Evolutionary conservation across 345 rosid genomes (phyloP).

Genomic region (Gossypium raimondii): DNA sequence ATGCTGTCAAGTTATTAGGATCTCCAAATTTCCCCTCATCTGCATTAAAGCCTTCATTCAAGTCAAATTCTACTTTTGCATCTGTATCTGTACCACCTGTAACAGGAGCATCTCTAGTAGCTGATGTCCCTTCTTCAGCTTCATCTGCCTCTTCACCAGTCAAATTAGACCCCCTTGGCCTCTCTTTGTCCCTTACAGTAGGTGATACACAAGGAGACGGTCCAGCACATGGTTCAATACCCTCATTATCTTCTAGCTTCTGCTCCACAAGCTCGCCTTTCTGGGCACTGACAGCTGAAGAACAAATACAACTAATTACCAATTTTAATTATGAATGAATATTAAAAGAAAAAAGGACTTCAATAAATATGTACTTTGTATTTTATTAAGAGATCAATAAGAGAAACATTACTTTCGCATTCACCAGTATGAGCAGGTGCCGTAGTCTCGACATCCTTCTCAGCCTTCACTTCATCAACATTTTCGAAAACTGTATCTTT

Average conservation of each 20-base stretch:
- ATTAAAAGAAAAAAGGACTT: not conserved
- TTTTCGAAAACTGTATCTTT: slow-evolving; percentile 22
- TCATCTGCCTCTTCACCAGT: slow-evolving; percentile 36
- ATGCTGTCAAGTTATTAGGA: slow-evolving; percentile 31
- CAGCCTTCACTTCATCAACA: slow-evolving; percentile 33
- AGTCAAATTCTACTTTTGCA: slow-evolving; percentile 67
- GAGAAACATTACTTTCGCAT: slow-evolving; percentile 20
- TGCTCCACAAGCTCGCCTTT: slow-evolving; percentile 27
- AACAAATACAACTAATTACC: slow-evolving; percentile 14
- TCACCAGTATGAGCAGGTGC: slow-evolving; percentile 10
- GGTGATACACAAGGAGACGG: not conserved
- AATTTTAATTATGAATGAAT: not conserved
- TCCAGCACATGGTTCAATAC: not conserved
- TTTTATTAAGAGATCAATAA: not conserved
- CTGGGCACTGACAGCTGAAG: slow-evolving; percentile 21
- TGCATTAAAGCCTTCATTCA: slow-evolving; percentile 69
- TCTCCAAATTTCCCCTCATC: slow-evolving; percentile 57
- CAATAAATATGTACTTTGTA: not conserved
- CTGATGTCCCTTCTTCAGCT: slow-evolving; percentile 42
- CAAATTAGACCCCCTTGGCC: slow-evolving; percentile 31
- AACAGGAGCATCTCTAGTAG: slow-evolving; percentile 28
- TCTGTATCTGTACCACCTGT: slow-evolving; percentile 38
- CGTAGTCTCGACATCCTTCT: slow-evolving; percentile 28
- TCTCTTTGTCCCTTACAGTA: not conserved
- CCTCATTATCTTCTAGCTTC: not conserved